phyloP scores from a whole-genome alignment of 1,284 basidiomycete genomes.

The Pseudozyma thailandica region DNA sequence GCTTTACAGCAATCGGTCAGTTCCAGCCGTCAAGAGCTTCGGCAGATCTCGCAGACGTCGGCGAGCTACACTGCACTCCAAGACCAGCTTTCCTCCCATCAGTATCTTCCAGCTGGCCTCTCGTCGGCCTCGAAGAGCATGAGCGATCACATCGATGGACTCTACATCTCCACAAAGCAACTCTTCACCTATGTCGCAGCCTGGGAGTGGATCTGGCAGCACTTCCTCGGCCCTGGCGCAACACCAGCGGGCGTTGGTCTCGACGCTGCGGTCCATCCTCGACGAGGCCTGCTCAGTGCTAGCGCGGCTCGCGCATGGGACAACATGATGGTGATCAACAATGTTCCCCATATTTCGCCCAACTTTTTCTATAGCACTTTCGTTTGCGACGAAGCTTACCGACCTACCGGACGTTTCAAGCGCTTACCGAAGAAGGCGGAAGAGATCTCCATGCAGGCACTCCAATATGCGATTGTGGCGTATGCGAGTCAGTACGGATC shows the following conservation, averaged over 20 bases:
- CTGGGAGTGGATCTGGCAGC: conserved; percentile 47
- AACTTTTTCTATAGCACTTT: conserved; percentile 45
- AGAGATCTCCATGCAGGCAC: conserved; percentile 39
- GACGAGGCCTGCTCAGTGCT: conserved; percentile 24
- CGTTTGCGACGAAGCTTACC: conserved; percentile 40
- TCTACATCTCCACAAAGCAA: conserved; percentile 45
- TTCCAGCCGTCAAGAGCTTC: conserved; percentile 43
- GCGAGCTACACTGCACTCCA: conserved; percentile 40
- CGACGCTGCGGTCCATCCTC: conserved; percentile 31
- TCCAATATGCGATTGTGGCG: conserved; percentile 42
- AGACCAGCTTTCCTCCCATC: conserved; percentile 37
- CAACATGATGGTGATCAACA: conserved; percentile 33
- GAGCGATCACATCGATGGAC: conserved; percentile 31
- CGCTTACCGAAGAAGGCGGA: conserved; percentile 34
- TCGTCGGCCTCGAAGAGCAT: conserved; percentile 27
- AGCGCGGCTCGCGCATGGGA: conserved; percentile 30
- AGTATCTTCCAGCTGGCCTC: conserved; percentile 29
- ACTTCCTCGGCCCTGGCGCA: conserved; percentile 32
- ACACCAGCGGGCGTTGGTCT: conserved; percentile 31
- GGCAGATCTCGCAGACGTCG: conserved; percentile 43
- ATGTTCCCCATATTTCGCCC: conserved; percentile 35
- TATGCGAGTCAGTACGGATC: conserved; percentile 49
- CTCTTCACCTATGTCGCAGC: conserved; percentile 37
- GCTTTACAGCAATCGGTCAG: conserved; percentile 44
- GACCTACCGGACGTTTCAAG: conserved; percentile 27